A percentile compares a stretch with the other conserved stretches of the same genome.
Conservation (phyloP, 1,284 basidiomycete genomes). For the Cryptococcus neoformans region DNA sequence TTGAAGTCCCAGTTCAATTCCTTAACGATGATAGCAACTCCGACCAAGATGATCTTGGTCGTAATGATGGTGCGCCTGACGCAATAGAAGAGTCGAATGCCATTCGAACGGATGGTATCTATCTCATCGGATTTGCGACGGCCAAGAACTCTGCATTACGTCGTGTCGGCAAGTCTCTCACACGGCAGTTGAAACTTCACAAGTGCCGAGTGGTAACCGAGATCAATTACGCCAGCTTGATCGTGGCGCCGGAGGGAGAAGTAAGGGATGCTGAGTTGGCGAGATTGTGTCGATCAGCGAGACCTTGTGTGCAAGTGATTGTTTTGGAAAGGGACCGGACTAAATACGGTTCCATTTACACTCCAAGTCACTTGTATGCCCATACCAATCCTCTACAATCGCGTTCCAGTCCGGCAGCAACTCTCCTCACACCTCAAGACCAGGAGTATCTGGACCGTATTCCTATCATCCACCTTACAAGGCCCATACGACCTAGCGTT, state of each 20-base stretch:
- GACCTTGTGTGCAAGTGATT: conserved; percentile 22
- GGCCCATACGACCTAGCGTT: conserved; percentile 29
- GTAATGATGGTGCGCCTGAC: conserved; percentile 4
- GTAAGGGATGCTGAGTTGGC: conserved; percentile 11
- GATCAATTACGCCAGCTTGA: conserved; percentile 25
- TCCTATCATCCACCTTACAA: conserved; percentile 6
- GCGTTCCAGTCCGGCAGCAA: neutral
- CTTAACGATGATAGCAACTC: conserved; percentile 9
- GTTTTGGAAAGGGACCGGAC: conserved; percentile 16
- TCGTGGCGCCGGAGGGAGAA: conserved; percentile 20
- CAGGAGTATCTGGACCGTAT: conserved; percentile 6
- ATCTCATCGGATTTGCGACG: conserved; percentile 24
- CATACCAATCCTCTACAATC: neutral
- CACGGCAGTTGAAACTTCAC: conserved; percentile 29
- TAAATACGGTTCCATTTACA: neutral
- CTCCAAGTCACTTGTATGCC: neutral
- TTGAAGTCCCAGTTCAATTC: conserved; percentile 38
- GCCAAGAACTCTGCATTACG: conserved; percentile 9
- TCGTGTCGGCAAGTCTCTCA: conserved; percentile 30
- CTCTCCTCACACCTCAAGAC: neutral
- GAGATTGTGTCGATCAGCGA: conserved; percentile 12
- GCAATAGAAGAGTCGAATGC: neutral
- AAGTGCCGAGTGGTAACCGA: conserved; percentile 28
- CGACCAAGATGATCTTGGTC: conserved; percentile 19
- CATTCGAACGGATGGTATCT: conserved; percentile 28